Evolutionary conservation across 352 stramenopile genomes (phyloP), one percentile per base, ranked within the genome.

Genomic region (Hyaloperonospora brassicae): DNA sequence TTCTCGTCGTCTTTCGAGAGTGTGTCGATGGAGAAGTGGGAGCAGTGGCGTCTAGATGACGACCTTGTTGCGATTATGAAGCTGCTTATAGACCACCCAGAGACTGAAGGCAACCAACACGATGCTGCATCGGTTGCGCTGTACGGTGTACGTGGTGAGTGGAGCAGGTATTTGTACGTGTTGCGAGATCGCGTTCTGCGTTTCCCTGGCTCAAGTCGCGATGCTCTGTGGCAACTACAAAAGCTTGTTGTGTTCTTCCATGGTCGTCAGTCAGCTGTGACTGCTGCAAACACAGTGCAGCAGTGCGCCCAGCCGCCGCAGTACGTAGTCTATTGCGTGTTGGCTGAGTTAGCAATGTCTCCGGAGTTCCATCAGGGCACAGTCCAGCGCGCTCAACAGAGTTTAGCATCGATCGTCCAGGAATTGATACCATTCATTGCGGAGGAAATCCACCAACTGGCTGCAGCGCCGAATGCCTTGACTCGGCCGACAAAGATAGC

Each of bases 101-200:
- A 40, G 23, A 13, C 12, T 36, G 2, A 27, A 42, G 24, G 41
- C 24, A 3, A 50, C 7, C 45, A 48, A 17, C 13, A 27, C 4
- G 39, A 41, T 21, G 46, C n/a, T 41, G 36, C 1, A 1, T 21
- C 12, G 7, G 53, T 38, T 14, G 14, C 39, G 10, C 54, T 80
- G 5, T 75, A 70, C 59, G 72, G 69, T 2, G 10, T 55, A 12
- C 41, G 62, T 0, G 68, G 70, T 10, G 75, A 83, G 51, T 86
- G 75, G 75, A 80, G 52, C 43, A 68, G 68, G 21, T 86, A 86
- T 42, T 24, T 86, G 24, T 86, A 75, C 50, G 55, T 84, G 9
- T 45, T 82, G 12, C 70, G 76, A 25, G 76, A 84, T 48, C 76
- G 70, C 13, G 35, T 82, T 13, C 55, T 86, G 36, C 72, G 62